Evolutionary conservation across 2,329 filamentous ascomycete genomes (phyloP).

Genomic region (Apiospora arundinis): DNA sequence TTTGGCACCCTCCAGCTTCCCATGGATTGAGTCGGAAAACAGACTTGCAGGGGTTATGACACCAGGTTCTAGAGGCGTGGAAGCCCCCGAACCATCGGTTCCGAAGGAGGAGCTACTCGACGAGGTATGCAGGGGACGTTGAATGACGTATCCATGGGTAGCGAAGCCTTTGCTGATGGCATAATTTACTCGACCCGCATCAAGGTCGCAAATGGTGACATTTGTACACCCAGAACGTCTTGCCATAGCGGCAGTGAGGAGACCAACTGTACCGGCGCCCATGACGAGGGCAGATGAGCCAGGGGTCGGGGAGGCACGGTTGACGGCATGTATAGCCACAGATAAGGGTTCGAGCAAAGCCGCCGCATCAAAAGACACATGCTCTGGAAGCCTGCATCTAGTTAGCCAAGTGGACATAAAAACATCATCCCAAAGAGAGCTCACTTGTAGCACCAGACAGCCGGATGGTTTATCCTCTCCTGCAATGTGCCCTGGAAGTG

Average conservation of each 20-base stretch:
- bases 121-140: slow-evolving; percentile 49
- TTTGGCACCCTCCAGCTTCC: slow-evolving; percentile 59
- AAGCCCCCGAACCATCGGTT: slow-evolving; percentile 50
- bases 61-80: slow-evolving; percentile 51
- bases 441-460: slow-evolving; percentile 67
- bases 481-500: slow-evolving; percentile 69
- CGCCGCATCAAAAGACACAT: slow-evolving; percentile 64
- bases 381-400: slow-evolving; percentile 57
- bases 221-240: slow-evolving; percentile 63
- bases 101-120: slow-evolving; percentile 52
- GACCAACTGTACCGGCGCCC: slow-evolving; percentile 68
- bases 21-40: slow-evolving; percentile 51
- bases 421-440: slow-evolving; percentile 28
- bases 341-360: slow-evolving; percentile 67
- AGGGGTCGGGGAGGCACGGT: slow-evolving; percentile 57
- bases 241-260: slow-evolving; percentile 68
- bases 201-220: slow-evolving; percentile 67
- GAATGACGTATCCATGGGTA: slow-evolving; percentile 63
- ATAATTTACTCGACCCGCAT: slow-evolving; percentile 64
- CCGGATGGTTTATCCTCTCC: slow-evolving; percentile 67
- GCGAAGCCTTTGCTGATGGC: slow-evolving; percentile 65
- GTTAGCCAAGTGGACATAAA: slow-evolving; percentile 32
- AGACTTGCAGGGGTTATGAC: slow-evolving; percentile 52
- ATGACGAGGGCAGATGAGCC: slow-evolving; percentile 66
- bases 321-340: slow-evolving; percentile 67